Percentiles rank a stretch among this genome's conserved stretches.
These are phyloP conservation scores for Straminergon stramineum DNA, from an alignment of 225 moss, liverwort and hornwort genomes.

Conservation along the genomic window DNA sequence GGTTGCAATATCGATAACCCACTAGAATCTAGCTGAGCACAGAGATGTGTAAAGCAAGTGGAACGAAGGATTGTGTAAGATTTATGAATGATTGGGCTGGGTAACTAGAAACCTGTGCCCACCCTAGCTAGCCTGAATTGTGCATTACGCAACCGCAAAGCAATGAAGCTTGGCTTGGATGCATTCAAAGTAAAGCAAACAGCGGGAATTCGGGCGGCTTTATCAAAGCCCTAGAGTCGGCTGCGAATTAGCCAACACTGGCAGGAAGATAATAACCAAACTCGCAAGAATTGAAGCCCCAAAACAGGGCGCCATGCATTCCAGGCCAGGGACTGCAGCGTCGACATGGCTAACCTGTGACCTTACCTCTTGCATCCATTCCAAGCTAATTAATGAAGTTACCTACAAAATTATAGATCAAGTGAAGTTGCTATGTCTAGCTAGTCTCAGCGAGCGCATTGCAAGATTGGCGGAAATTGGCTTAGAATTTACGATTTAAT, in stretches of 20 bases:
- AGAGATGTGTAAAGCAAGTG: not conserved
- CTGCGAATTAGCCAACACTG: conserved; percentile 1
- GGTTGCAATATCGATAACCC: not conserved
- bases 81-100: not conserved
- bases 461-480: not conserved
- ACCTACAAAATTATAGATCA: not conserved
- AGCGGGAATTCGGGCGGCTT: not conserved
- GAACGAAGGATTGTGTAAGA: not conserved
- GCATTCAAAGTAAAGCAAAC: not conserved
- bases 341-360: not conserved
- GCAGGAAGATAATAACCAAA: not conserved
- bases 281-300: not conserved
- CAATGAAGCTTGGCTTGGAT: not conserved
- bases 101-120: not conserved
- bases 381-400: not conserved
- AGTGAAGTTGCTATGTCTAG: not conserved
- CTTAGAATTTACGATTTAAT: not conserved
- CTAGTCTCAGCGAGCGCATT: not conserved
- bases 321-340: not conserved
- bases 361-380: not conserved
- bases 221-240: not conserved
- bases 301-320: not conserved
- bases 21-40: not conserved
- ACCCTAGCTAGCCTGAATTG: not conserved
- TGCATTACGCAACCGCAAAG: not conserved